Percentiles rank a stretch among this genome's conserved stretches.
These are phyloP conservation scores for Bifiguratus adelaidae DNA, from an alignment of 192 early-diverging fungal genomes.

Conservation along the genomic window DNA sequence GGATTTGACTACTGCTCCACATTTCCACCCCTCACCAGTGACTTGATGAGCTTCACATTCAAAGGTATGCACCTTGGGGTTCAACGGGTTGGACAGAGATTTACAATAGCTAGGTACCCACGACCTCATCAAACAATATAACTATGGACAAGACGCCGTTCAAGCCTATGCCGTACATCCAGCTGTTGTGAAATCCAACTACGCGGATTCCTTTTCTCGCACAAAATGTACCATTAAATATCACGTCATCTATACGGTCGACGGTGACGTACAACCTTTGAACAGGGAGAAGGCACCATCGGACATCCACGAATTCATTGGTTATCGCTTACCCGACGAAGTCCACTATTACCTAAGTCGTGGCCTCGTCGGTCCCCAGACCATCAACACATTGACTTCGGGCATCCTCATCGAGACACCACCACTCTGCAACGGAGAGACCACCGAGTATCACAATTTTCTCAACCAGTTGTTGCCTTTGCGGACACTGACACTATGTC, in stretches of 20 bases:
- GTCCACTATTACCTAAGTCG: slow-evolving; percentile 59
- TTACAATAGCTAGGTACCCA: slow-evolving; percentile 16
- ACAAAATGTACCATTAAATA: slow-evolving; percentile 59
- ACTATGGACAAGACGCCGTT: slow-evolving; percentile 63
- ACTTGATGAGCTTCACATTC: slow-evolving; percentile 49
- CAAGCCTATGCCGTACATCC: slow-evolving; percentile 51
- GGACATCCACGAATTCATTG: slow-evolving; percentile 76
- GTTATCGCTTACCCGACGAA: slow-evolving; percentile 60
- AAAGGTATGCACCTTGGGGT: slow-evolving; percentile 30
- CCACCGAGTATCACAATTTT: slow-evolving; percentile 56
- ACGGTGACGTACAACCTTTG: slow-evolving; percentile 62
- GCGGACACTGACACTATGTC: slow-evolving; percentile 41
- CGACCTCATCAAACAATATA: slow-evolving; percentile 52
- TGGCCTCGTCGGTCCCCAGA: slow-evolving; percentile 51
- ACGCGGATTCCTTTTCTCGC: slow-evolving; percentile 62
- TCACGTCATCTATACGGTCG: slow-evolving; percentile 58
- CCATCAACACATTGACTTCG: slow-evolving; percentile 53
- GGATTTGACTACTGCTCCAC: slow-evolving; percentile 67
- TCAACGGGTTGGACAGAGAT: not conserved
- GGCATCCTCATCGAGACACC: slow-evolving; percentile 57
- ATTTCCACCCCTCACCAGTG: slow-evolving; percentile 50
- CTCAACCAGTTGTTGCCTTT: slow-evolving; percentile 47
- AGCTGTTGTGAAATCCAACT: slow-evolving; percentile 39
- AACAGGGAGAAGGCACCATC: slow-evolving; percentile 48
- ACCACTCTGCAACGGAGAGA: slow-evolving; percentile 75